phyloP scores from a whole-genome alignment of 164 flowering plant species.

The Akebia trifoliata region DNA sequence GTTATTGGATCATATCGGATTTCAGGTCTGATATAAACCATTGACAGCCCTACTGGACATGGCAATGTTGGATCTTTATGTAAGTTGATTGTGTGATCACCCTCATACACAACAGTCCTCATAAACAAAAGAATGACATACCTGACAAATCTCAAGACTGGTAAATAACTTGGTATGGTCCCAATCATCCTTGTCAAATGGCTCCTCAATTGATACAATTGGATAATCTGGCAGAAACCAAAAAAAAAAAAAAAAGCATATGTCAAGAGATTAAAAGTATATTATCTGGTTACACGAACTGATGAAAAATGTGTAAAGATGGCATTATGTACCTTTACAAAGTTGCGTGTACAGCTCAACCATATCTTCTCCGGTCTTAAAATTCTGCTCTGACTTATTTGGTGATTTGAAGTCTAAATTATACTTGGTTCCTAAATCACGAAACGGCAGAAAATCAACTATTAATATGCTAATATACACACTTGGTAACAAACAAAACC shows the following conservation, averaged over 20 bases:
- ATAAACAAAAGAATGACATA: slow-evolving; percentile 22
- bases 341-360: slow-evolving; percentile 77
- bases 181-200: slow-evolving; percentile 99
- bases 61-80: not conserved
- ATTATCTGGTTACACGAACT: not conserved
- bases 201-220: slow-evolving; percentile 91
- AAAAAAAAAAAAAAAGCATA: slow-evolving; percentile 1
- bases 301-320: slow-evolving; percentile 1
- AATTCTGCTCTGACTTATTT: slow-evolving; percentile 75
- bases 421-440: slow-evolving; percentile 72
- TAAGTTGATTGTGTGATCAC: not conserved
- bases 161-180: slow-evolving; percentile 65
- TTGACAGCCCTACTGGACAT: too few species aligned
- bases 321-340: slow-evolving; percentile 52
- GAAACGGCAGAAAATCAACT: slow-evolving; percentile 8
- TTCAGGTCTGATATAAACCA: too few species aligned
- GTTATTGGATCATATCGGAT: too few species aligned
- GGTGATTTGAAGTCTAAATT: slow-evolving; percentile 78
- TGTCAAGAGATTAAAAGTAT: slow-evolving; percentile 1
- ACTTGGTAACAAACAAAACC: too few species aligned
- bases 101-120: not conserved
- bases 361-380: slow-evolving; percentile 89
- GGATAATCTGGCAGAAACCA: slow-evolving; percentile 59
- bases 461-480: too few species aligned
- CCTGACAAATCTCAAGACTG: slow-evolving; percentile 80